Evolutionary conservation across 2,329 filamentous ascomycete species (phyloP), one percentile per base, ranked within the genome.

Genomic region (Corinectria fuckeliana): DNA sequence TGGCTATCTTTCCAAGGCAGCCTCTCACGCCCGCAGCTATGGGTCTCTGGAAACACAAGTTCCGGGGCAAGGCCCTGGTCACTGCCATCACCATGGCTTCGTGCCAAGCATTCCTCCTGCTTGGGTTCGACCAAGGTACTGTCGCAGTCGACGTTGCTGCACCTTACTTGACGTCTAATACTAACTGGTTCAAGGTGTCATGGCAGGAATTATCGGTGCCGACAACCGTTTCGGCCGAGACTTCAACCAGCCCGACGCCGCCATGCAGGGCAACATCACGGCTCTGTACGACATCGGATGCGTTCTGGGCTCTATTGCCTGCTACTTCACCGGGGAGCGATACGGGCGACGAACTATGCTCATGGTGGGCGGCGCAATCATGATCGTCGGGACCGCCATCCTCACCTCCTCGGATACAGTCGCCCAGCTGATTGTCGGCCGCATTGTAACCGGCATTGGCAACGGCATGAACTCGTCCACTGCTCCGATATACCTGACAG

Each of bases 401-500:
- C 77, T 80, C 54, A 74, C 76, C 2, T 70, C 74, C 1, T 70
- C 75, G 5, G 75, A 69, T 39, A 61, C 61, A 3, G 65, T 79
- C 16, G 65, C 73, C 11, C 74, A 78, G 39, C 72, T 80, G 66
- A 76, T 79, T 42, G 75, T 78, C 4, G 77, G 77, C 1, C 71
- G 80, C 5, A 72, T 81, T 18, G 72, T 81, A 18, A 75, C 74
- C 5, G 79, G 79, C 0, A 51, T 81, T 3, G 80, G 79, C 0
- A 79, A 74, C 50, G 77, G 77, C 0, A 68, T 78, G 67, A 82
- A 82, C 52, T 81, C 80, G 1, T 76, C 80, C 5, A 62, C 56
- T 10, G 60, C 48, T 2, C 48, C 48, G 0, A 30, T 62, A 4
- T 62, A 62, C 18, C 42, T 41, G 23, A 52, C 41, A 1, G 57